Base-by-base conservation (phyloP, 2,329 filamentous ascomycete genomes). In the Colletotrichum musicola region DNA sequence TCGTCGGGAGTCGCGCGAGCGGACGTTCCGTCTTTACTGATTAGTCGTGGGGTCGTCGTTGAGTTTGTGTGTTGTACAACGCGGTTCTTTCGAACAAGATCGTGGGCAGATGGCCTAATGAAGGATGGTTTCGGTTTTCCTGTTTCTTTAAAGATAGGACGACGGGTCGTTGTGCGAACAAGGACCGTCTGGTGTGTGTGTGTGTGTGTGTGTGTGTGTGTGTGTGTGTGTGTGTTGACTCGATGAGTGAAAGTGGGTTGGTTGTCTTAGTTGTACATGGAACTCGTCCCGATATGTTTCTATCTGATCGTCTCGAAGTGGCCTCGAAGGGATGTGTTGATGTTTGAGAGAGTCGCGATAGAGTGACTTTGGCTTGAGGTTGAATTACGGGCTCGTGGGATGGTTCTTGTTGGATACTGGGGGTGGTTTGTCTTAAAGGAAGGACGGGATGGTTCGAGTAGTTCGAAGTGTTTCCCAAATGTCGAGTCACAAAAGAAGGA, bases 401-500 rank as follows among this genome's bases (percentile, higher is more conserved):
- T 49, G 51, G 40, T 20, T 10, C 7, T 63, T 72, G 69, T 65
- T 64, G 67, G 50, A 61, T 71, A 72, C 56, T 62, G 69, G 70
- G 59, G 55, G 47, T 42, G 62, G 66, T 73, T 71, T 74, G 72
- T 70, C 71, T 72, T 76, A 77, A 86, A 84, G 77, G 83, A 84
- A 80, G 79, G 82, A 80, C 79, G 77, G 76, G 78, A 77, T 78
- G 73, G 69, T 74, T 70, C 62, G 72, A 72, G 53, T 54, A 64
- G 60, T 72, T 72, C 71, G 75, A 80, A 76, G 74, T 75, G 76
- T 80, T 82, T 81, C 82, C 78, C 81, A 78, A 79, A 77, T 75
- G 76, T 77, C 79, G 78, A 84, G 79, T 79, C 79, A 80, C 74
- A 79, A 83, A 83, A 81, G 79, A 83, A 83, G 81, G 78, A 83